Evolutionary conservation across 2,329 filamentous ascomycete species (phyloP).

Genomic region (Pestalotiopsis sp.): DNA sequence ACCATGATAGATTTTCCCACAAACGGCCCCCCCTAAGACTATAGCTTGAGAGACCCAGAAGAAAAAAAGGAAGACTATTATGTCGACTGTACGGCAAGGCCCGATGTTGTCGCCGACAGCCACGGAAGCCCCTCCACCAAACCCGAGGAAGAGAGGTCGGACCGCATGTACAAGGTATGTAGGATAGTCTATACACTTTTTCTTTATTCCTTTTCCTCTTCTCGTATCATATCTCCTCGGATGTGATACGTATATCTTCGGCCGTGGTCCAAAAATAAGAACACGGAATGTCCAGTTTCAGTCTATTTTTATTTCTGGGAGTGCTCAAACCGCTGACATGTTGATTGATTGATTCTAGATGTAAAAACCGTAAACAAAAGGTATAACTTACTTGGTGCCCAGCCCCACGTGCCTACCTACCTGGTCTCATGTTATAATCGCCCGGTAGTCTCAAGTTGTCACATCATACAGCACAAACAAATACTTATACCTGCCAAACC

Average conservation of each 20-base stretch:
- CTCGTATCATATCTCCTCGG: not conserved
- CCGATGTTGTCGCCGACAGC: constrained; percentile 16
- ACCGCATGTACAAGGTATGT: constrained; percentile 41
- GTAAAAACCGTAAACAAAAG: constrained; percentile 47
- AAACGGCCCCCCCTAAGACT: not conserved
- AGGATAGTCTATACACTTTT: not conserved
- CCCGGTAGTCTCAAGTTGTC: not conserved
- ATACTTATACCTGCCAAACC: not conserved
- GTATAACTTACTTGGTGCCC: constrained; percentile 24
- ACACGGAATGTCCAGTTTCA: not conserved
- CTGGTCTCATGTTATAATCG: not conserved
- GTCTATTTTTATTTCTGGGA: not conserved
- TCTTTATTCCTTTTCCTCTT: not conserved
- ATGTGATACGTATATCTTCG: not conserved
- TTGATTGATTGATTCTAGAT: constrained; percentile 25
- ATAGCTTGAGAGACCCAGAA: not conserved
- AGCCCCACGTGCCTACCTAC: not conserved
- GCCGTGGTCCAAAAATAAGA: not conserved
- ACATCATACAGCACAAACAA: not conserved
- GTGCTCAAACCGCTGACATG: constrained; percentile 3
- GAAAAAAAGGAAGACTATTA: not conserved
- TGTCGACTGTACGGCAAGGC: constrained; percentile 14
- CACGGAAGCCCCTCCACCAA: constrained; percentile 21
- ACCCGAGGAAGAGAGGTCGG: constrained; percentile 45
- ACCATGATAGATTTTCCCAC: not conserved